Evolutionary conservation across 805 yeast genomes (phyloP).

Genomic region (Ogataea naganishii): DNA sequence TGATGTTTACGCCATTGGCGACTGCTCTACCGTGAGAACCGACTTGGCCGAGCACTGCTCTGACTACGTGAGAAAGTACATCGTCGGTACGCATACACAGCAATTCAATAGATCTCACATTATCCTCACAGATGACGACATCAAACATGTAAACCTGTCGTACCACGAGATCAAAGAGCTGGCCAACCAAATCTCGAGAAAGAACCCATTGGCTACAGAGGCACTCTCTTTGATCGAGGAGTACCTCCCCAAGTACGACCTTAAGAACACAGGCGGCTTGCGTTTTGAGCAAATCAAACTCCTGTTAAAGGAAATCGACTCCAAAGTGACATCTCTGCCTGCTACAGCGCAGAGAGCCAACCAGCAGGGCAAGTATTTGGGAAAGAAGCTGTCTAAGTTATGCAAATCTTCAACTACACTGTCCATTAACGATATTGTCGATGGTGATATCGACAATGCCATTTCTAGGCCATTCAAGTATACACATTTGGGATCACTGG

Average conservation of each 20-base stretch:
- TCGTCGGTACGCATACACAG: constrained; percentile 32
- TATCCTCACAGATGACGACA: constrained; percentile 41
- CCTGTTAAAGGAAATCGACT: constrained; percentile 45
- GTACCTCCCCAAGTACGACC: constrained; percentile 44
- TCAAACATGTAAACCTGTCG: constrained; percentile 37
- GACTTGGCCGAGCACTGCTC: constrained; percentile 49
- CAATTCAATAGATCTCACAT: constrained; percentile 20
- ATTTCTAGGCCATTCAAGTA: constrained; percentile 51
- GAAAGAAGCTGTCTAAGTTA: constrained; percentile 46
- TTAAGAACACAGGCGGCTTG: constrained; percentile 37
- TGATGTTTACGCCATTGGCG: constrained; percentile 66
- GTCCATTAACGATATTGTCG: constrained; percentile 34
- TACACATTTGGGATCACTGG: constrained; percentile 57
- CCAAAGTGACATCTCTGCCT: constrained; percentile 58
- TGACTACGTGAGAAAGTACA: constrained; percentile 37
- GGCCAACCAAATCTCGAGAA: constrained; percentile 36
- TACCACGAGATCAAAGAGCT: constrained; percentile 40
- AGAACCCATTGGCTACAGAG: constrained; percentile 51
- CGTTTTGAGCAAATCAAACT: constrained; percentile 42
- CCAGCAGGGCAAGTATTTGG: constrained; percentile 63
- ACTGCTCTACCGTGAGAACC: constrained; percentile 59
- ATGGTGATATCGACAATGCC: constrained; percentile 49
- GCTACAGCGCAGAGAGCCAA: constrained; percentile 70
- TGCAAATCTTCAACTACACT: constrained; percentile 37
- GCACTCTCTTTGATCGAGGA: constrained; percentile 43